phyloP scores from a whole-genome alignment of 1,284 basidiomycete species.

The Meripilus lineatus region DNA sequence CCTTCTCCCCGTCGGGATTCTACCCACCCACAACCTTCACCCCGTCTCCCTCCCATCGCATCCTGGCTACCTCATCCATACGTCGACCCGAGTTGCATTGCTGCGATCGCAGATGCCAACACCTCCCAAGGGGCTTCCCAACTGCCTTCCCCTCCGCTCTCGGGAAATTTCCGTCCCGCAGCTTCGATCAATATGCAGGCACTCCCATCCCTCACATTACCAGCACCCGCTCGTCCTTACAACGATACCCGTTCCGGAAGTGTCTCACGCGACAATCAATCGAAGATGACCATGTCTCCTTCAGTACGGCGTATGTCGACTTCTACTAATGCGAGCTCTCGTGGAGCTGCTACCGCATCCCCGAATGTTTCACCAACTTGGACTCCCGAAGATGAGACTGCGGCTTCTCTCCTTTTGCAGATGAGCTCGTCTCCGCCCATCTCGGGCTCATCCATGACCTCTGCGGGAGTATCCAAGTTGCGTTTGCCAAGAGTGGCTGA shows the following conservation, averaged over 20 bases:
- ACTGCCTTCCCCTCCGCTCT: constrained; percentile 43
- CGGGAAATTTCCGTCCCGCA: constrained; percentile 29
- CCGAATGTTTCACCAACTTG: constrained; percentile 33
- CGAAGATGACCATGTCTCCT: constrained; percentile 5
- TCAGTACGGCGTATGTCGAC: constrained; percentile 10
- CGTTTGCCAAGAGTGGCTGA: too few species aligned
- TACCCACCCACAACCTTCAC: constrained; percentile 17
- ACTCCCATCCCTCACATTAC: constrained; percentile 34
- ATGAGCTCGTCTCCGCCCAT: constrained; percentile 41
- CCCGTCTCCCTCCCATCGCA: constrained; percentile 42
- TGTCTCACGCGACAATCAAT: not conserved
- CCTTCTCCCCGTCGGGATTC: constrained; percentile 1
- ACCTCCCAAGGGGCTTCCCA: constrained; percentile 23
- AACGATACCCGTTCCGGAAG: not conserved
- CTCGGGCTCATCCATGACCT: constrained; percentile 10
- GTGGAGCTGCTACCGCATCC: constrained; percentile 8
- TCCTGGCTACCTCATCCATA: constrained; percentile 38
- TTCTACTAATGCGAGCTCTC: constrained; percentile 1
- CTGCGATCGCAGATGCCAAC: constrained; percentile 17
- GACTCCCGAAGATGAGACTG: constrained; percentile 65
- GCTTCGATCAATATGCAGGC: constrained; percentile 14
- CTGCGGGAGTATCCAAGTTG: constrained; percentile 3
- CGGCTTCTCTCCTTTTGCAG: constrained; percentile 60
- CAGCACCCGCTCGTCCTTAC: constrained; percentile 25
- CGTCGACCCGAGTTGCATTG: constrained; percentile 28